phyloP scores from a whole-genome alignment of 768 basidiomycete genomes.

The Boletus sensibilis region DNA sequence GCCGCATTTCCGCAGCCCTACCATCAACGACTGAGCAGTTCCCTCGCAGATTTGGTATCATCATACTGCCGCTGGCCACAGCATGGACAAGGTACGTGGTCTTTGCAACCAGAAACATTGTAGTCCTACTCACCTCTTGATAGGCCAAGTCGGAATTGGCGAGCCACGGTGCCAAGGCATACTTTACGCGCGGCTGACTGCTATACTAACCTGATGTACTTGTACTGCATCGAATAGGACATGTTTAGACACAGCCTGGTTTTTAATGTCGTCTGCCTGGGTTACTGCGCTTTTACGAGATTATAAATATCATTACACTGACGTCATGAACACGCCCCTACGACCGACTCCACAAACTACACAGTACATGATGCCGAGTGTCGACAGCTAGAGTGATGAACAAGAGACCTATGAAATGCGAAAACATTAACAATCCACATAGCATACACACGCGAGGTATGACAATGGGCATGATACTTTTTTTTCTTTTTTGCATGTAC shows the following conservation, averaged over 20 bases:
- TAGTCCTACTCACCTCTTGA: slow-evolving; percentile 10
- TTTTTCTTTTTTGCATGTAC: slow-evolving; percentile 18
- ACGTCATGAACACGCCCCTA: slow-evolving; percentile 4
- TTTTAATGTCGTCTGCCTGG: too few relatives aligned
- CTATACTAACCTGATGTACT: slow-evolving; percentile 20
- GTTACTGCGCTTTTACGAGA: background rate
- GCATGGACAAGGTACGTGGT: slow-evolving; percentile 71
- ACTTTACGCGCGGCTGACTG: slow-evolving; percentile 76
- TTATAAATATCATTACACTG: slow-evolving; percentile 15
- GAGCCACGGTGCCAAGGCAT: slow-evolving; percentile 80
- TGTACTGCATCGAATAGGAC: slow-evolving; percentile 10
- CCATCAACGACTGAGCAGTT: slow-evolving; percentile 5
- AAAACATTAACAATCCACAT: slow-evolving; percentile 81
- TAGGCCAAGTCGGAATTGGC: slow-evolving; percentile 85
- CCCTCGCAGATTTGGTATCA: slow-evolving; percentile 66
- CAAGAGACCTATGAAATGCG: slow-evolving; percentile 55
- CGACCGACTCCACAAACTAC: background rate
- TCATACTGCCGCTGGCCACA: slow-evolving; percentile 81
- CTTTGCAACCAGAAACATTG: background rate
- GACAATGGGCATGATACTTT: slow-evolving; percentile 29
- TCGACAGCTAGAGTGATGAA: slow-evolving; percentile 2
- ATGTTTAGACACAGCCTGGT: background rate
- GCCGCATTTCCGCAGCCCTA: slow-evolving; percentile 19
- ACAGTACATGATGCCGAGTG: slow-evolving; percentile 9
- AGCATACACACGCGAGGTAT: slow-evolving; percentile 18